A percentile compares a stretch with the other conserved stretches of the same genome.
phyloP scores from a whole-genome alignment of 2,329 filamentous ascomycete genomes.

The Sclerotinia nivalis region DNA sequence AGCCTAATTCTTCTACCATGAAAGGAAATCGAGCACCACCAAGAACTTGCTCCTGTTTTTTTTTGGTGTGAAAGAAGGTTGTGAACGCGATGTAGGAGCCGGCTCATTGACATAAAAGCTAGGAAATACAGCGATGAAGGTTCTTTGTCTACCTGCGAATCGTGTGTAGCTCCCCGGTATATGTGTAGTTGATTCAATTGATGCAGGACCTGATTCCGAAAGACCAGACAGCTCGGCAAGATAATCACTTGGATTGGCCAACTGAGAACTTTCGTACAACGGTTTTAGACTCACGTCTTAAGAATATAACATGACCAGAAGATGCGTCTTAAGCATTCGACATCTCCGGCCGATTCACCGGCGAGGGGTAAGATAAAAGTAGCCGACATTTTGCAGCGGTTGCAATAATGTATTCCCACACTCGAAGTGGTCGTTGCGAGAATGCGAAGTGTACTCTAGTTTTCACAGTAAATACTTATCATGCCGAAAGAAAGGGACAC shows the following conservation, averaged over 20 bases:
- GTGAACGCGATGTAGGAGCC: constrained; percentile 50
- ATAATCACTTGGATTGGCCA: constrained; percentile 46
- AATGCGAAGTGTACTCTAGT: constrained; percentile 52
- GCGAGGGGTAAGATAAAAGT: constrained; percentile 48
- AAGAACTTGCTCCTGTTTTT: constrained; percentile 47
- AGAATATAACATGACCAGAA: constrained; percentile 59
- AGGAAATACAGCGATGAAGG: constrained; percentile 54
- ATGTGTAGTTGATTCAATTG: constrained; percentile 53
- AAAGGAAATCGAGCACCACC: constrained; percentile 49
- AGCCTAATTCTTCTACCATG: constrained; percentile 51
- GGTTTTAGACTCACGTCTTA: constrained; percentile 45
- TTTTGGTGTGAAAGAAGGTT: constrained; percentile 51
- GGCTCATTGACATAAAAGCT: constrained; percentile 54
- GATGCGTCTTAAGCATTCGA: constrained; percentile 52
- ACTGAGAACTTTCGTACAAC: neutral
- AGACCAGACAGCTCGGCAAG: constrained; percentile 54
- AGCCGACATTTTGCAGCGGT: constrained; percentile 53
- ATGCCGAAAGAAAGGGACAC: constrained; percentile 24
- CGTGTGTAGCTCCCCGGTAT: constrained; percentile 52
- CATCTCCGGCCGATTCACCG: constrained; percentile 44
- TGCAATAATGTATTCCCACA: constrained; percentile 53
- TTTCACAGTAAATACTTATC: neutral
- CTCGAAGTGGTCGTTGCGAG: constrained; percentile 51
- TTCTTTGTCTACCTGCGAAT: constrained; percentile 40
- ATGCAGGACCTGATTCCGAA: constrained; percentile 52